Evolutionary conservation across 352 stramenopile species (phyloP).

Genomic region (Achlya hypogyna): DNA sequence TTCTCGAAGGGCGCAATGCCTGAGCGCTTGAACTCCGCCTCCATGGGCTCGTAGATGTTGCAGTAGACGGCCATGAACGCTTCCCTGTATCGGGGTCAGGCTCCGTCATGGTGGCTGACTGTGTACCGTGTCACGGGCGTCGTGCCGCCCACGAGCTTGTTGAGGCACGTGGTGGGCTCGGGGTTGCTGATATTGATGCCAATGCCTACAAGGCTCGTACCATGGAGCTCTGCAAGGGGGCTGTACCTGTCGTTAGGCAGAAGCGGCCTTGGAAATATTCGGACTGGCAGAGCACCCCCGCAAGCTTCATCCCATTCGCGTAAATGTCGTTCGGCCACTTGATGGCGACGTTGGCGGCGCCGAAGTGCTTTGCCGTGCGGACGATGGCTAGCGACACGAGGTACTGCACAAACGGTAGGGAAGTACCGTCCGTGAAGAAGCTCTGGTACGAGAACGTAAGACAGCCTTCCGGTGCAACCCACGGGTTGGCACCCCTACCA

Average conservation of each 20-base stretch:
- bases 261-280: constrained; percentile 73
- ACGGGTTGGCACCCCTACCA: constrained; percentile 78
- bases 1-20: constrained; percentile 80
- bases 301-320: constrained; percentile 82
- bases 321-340: constrained; percentile 93
- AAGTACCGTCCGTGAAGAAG: constrained; percentile 62
- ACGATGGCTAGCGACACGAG: constrained; percentile 83
- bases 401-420: constrained; percentile 85
- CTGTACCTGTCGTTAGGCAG: constrained; percentile 67
- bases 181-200: constrained; percentile 87
- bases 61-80: constrained; percentile 81
- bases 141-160: constrained; percentile 68
- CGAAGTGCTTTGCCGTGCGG: constrained; percentile 23
- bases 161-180: constrained; percentile 76
- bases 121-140: constrained; percentile 72
- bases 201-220: constrained; percentile 40
- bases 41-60: constrained; percentile 82
- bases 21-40: constrained; percentile 63
- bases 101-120: neutral
- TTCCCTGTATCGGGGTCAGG: constrained; percentile 33
- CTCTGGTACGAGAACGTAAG: constrained; percentile 88
- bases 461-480: constrained; percentile 81
- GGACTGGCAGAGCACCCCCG: constrained; percentile 84
- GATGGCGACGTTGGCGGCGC: constrained; percentile 59
- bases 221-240: neutral